Percentiles rank a stretch among this genome's conserved stretches.
These are phyloP conservation scores for Tubosaeta brunneosetosa DNA, from an alignment of 768 basidiomycete species.

Conservation along the genomic window DNA sequence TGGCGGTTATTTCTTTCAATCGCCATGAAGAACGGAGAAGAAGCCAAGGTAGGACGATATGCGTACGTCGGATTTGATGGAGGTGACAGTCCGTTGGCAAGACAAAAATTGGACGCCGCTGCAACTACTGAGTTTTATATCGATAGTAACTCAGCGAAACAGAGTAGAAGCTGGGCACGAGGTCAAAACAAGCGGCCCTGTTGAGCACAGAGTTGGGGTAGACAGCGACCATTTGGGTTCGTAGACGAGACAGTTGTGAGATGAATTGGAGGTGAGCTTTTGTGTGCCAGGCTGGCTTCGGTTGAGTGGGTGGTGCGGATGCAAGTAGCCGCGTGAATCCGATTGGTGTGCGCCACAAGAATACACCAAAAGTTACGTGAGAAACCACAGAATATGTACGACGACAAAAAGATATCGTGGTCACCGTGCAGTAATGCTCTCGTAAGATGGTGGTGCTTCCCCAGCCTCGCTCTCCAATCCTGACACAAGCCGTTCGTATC, in stretches of 20 bases:
- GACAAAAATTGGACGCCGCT: constrained; percentile 35
- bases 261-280: constrained; percentile 10
- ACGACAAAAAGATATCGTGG: background rate
- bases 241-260: constrained; percentile 14
- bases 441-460: constrained; percentile 70
- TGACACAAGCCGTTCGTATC: constrained; percentile 79
- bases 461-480: constrained; percentile 83
- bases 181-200: constrained; percentile 33
- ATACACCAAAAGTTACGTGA: constrained; percentile 26
- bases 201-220: constrained; percentile 23
- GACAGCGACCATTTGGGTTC: constrained; percentile 14
- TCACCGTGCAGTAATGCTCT: constrained; percentile 16
- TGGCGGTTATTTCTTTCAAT: constrained; percentile 23
- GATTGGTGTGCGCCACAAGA: constrained; percentile 13
- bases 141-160: constrained; percentile 38
- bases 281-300: constrained; percentile 1
- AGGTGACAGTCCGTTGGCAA: constrained; percentile 34
- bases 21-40: constrained; percentile 21
- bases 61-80: constrained; percentile 20
- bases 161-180: constrained; percentile 36
- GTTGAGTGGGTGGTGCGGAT: background rate
- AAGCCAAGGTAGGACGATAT: constrained; percentile 8
- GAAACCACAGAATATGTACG: too few relatives aligned
- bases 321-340: constrained; percentile 20
- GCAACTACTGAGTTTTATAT: constrained; percentile 37